These are phyloP conservation scores for Dryadomyces sulphureus DNA, from an alignment of 2,329 filamentous ascomycete genomes.

Conservation along the genomic window DNA sequence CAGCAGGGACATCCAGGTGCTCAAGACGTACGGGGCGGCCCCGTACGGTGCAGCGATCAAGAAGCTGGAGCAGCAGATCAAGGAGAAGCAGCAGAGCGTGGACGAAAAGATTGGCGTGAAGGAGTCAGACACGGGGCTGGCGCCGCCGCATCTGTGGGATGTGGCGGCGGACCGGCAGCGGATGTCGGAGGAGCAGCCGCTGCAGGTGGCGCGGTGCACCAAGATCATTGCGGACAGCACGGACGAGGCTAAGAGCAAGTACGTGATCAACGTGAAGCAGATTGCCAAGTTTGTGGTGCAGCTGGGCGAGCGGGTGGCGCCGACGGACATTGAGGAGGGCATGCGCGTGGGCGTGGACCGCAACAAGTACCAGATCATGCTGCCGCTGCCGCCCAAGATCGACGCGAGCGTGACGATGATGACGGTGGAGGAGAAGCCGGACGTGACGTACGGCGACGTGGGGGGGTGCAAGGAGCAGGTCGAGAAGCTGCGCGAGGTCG, in stretches of 20 bases:
- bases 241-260: conserved; percentile 96
- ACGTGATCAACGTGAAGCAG: conserved; percentile 99
- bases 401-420: conserved; percentile 99
- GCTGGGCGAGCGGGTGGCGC: conserved; percentile 88
- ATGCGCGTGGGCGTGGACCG: conserved; percentile 98
- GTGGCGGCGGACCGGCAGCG: conserved; percentile 94
- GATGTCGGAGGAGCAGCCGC: conserved; percentile 94
- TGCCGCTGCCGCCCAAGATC: conserved; percentile 94
- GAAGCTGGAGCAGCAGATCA: conserved; percentile 98
- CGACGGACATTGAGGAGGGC: conserved; percentile 97
- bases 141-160: conserved; percentile 97
- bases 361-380: conserved; percentile 98
- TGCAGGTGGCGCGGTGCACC: conserved; percentile 94
- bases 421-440: conserved; percentile 99
- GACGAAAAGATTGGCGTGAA: conserved; percentile 96
- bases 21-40: conserved; percentile 96
- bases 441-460: conserved; percentile 97
- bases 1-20: conserved; percentile 87
- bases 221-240: conserved; percentile 98
- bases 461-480: conserved; percentile 99
- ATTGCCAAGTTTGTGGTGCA: conserved; percentile 99
- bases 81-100: conserved; percentile 94
- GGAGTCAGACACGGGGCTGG: conserved; percentile 96
- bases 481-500: conserved; percentile 95
- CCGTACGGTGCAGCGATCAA: conserved; percentile 89